Evolutionary conservation across 2,329 filamentous ascomycete species (phyloP).

Genomic region (Ascochyta lentis): DNA sequence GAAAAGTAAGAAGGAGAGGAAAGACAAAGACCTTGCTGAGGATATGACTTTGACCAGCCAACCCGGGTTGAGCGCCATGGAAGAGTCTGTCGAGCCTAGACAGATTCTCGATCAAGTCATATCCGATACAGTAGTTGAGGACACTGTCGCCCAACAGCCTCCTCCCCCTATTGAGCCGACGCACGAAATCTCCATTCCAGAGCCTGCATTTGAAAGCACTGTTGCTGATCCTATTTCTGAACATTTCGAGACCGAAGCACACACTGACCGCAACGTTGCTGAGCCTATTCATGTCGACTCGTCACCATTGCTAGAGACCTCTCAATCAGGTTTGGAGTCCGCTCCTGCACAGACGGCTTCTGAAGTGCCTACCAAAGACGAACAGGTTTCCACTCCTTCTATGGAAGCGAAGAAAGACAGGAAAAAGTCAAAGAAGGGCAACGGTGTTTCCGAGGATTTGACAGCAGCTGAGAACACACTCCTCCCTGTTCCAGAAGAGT

Average conservation of each 20-base stretch:
- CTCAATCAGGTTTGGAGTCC: neutral
- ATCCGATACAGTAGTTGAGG: neutral
- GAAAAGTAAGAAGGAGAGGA: slow-evolving; percentile 46
- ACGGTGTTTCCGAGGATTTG: slow-evolving; percentile 14
- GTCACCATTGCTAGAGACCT: neutral
- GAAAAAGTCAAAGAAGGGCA: slow-evolving; percentile 32
- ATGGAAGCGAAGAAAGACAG: slow-evolving; percentile 16
- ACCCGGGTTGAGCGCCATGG: neutral
- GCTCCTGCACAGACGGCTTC: neutral
- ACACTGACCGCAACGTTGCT: neutral
- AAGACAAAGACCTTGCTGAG: slow-evolving; percentile 24
- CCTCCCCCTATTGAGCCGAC: slow-evolving; percentile 2
- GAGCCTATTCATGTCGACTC: neutral
- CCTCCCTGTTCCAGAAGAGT: slow-evolving; percentile 3
- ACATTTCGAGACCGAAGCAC: neutral
- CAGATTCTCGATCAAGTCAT: neutral
- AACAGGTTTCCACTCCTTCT: slow-evolving; percentile 6
- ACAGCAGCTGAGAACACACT: slow-evolving; percentile 11
- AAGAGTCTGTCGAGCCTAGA: neutral
- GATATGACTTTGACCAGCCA: neutral
- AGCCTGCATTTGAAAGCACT: neutral
- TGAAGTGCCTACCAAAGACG: neutral
- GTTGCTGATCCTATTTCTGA: neutral
- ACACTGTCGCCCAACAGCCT: neutral
- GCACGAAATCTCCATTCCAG: neutral